Percentiles rank a stretch among this genome's conserved stretches.
These are phyloP conservation scores for Phytophthora hibernalis DNA, from an alignment of 352 stramenopile genomes.

Conservation along the genomic window DNA sequence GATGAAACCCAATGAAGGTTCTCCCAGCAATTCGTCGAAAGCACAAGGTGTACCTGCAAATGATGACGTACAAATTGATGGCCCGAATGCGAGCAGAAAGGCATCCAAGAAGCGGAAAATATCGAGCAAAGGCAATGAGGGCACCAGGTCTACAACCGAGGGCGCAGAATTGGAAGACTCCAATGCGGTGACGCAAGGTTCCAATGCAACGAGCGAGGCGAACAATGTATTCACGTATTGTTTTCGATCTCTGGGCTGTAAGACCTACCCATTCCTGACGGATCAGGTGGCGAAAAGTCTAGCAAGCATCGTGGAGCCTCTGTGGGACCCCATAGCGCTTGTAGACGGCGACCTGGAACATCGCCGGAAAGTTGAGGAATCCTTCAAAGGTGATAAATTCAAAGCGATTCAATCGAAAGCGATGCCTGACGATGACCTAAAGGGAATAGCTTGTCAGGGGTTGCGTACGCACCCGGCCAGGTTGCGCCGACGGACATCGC, in stretches of 20 bases:
- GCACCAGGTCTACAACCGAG: not conserved
- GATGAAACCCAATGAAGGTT: too few species aligned
- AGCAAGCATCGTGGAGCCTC: not conserved
- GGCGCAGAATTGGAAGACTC: not conserved
- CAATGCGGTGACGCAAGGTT: too few species aligned
- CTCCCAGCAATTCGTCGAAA: not conserved
- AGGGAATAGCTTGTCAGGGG: not conserved
- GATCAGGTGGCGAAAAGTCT: not conserved
- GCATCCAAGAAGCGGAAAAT: not conserved
- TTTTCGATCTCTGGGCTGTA: not conserved
- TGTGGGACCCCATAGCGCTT: slow-evolving; percentile 1
- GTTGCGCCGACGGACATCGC: too few species aligned
- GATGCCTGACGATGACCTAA: not conserved
- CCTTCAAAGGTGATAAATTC: not conserved
- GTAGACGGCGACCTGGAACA: not conserved
- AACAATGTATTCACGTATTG: not conserved
- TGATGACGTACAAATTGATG: not conserved
- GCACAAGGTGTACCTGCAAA: not conserved
- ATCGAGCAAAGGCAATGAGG: too few species aligned
- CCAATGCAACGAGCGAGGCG: too few species aligned
- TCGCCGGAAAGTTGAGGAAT: not conserved
- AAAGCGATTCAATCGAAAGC: not conserved
- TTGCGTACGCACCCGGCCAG: not conserved
- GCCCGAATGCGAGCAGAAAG: not conserved
- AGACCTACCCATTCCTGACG: not conserved